These are phyloP conservation scores for Proteromonas lacertae DNA, from an alignment of 352 stramenopile species.

Conservation along the genomic window DNA sequence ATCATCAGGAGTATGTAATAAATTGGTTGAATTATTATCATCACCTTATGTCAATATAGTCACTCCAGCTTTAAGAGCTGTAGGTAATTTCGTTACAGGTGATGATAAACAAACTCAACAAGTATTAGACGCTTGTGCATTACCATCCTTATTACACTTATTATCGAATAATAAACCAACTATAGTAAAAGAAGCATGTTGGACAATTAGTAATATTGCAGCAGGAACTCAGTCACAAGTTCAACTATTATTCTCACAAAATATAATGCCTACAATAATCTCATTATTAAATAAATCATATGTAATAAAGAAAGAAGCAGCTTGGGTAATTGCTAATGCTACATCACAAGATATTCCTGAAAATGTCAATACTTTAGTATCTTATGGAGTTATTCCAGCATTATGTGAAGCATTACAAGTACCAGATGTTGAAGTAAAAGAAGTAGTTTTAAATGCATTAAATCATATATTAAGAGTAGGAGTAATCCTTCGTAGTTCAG, in stretches of 20 bases:
- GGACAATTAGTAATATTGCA: slow-evolving; percentile 85
- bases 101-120: slow-evolving; percentile 61
- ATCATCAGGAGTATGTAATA: slow-evolving; percentile 29
- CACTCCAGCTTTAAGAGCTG: slow-evolving; percentile 51
- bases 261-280: slow-evolving; percentile 25
- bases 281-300: slow-evolving; percentile 36
- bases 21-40: slow-evolving; percentile 31
- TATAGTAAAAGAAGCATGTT: slow-evolving; percentile 74
- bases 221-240: slow-evolving; percentile 67
- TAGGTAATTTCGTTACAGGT: slow-evolving; percentile 87
- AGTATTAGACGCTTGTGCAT: slow-evolving; percentile 55
- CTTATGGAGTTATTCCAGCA: slow-evolving; percentile 13
- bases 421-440: slow-evolving; percentile 20
- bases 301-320: slow-evolving; percentile 71
- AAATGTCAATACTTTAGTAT: slow-evolving; percentile 13
- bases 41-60: slow-evolving; percentile 27
- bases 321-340: slow-evolving; percentile 75
- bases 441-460: slow-evolving; percentile 58
- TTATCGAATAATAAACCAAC: slow-evolving; percentile 46
- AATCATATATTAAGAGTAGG: slow-evolving; percentile 55
- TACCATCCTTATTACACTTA: slow-evolving; percentile 39
- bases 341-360: slow-evolving; percentile 25
- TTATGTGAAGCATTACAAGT: slow-evolving; percentile 16
- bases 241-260: slow-evolving; percentile 11
- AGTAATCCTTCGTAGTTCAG: slow-evolving; percentile 22